These are phyloP conservation scores for Geotrichum aggregatum DNA, from an alignment of 1,139 yeast species.

Conservation along the genomic window DNA sequence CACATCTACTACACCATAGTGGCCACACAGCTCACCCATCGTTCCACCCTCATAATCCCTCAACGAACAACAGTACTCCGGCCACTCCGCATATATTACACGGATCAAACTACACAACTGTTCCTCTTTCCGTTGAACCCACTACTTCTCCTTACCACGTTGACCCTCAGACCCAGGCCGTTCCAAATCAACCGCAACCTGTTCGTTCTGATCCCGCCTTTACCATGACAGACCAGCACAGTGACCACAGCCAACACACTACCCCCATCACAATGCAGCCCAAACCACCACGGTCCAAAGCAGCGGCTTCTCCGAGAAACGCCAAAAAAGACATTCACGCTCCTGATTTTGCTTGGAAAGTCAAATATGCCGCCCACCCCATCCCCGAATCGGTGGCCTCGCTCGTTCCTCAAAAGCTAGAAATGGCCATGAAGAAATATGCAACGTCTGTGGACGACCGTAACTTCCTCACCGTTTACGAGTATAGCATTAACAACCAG, in stretches of 20 bases:
- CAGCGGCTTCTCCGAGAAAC: slow-evolving; percentile 1
- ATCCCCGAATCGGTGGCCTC: slow-evolving; percentile 27
- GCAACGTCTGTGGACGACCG: slow-evolving; percentile 73
- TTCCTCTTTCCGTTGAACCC: background rate
- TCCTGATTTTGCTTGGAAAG: slow-evolving; percentile 25
- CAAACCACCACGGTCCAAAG: background rate
- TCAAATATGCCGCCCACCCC: slow-evolving; percentile 31
- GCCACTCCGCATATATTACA: too few relatives aligned
- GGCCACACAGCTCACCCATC: too few relatives aligned
- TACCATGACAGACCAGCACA: background rate
- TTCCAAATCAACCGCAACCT: too few relatives aligned
- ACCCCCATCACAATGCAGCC: background rate
- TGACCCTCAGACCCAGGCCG: background rate
- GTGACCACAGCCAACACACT: background rate
- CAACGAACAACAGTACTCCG: too few relatives aligned
- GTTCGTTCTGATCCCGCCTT: background rate
- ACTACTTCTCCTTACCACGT: background rate
- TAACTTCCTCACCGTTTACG: slow-evolving; percentile 59
- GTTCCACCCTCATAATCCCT: too few relatives aligned
- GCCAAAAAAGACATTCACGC: slow-evolving; percentile 13
- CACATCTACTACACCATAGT: too few relatives aligned
- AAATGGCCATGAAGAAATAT: slow-evolving; percentile 54
- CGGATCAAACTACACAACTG: too few relatives aligned
- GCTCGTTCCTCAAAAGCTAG: slow-evolving; percentile 20
- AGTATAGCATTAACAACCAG: slow-evolving; percentile 57